Base-by-base conservation (phyloP, 2,329 filamentous ascomycete species). In the Botryotinia convoluta region DNA sequence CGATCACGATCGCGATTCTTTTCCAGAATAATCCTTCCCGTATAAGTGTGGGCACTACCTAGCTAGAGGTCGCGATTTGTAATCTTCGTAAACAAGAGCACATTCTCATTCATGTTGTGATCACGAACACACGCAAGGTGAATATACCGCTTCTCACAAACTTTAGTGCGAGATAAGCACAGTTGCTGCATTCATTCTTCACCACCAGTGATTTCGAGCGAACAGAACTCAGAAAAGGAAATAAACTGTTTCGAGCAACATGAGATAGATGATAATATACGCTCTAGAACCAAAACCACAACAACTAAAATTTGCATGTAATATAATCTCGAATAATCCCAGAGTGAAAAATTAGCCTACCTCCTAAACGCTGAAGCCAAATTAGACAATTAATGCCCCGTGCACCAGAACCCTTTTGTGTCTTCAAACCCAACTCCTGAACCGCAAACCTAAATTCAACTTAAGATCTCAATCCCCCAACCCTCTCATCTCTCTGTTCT, bases 171-270 rank as follows among this genome's bases (percentile, higher is more conserved):
- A 60, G 57, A 60, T 60, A 2, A 60, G 4, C 10, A 60, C 8
- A 60, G 5, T 26, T 32, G n/a, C n/a, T n/a, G 22, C 22, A 37
- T 16, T n/a, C 7, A 2, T 18, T 37, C 22, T 39, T 3, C 1
- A n/a, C 22, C 3, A 26, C 22, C 22, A n/a, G 2, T 26, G 4
- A 61, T 1, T n/a, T 12, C 35, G 2, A 18, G 22, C 6, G 35
- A 39, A 39, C 14, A 61, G 22, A 8, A 39, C 3, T n/a, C 22
- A 61, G 22, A 16, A 39, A 4, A 29, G 12, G 29, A 8, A 29
- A 1, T 6, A 7, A 8, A 4, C 3, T 4, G 6, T 1, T 18
- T 3, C 2, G 9, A 18, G 7, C 14, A 18, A 18, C 0, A 18
- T 18, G 14, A 32, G 14, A 29, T 29, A 32, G 14, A 29, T 29